Evolutionary conservation across 2,329 filamentous ascomycete genomes (phyloP).

Genomic region (Cladobotryum mycophilum): DNA sequence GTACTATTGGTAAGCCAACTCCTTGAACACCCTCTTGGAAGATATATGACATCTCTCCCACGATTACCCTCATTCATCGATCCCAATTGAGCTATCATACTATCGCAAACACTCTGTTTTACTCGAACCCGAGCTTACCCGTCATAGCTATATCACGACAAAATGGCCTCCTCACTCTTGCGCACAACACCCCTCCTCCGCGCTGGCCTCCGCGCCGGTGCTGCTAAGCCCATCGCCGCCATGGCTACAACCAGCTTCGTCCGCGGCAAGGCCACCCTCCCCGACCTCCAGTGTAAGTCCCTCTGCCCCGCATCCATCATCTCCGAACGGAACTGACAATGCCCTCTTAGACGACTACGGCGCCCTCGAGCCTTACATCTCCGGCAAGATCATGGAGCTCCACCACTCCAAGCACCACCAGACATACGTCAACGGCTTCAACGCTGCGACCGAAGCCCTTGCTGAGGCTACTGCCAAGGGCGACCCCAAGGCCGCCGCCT

Average conservation of each 20-base stretch:
- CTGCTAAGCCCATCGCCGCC: slow-evolving; percentile 55
- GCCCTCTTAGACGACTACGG: slow-evolving; percentile 78
- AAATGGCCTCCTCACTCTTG: slow-evolving; percentile 72
- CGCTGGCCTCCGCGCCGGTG: slow-evolving; percentile 62
- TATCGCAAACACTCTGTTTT: background rate
- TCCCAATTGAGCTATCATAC: slow-evolving; percentile 1
- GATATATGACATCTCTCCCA: background rate
- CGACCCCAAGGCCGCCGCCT: slow-evolving; percentile 45
- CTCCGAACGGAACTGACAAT: background rate
- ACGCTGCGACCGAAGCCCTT: slow-evolving; percentile 68
- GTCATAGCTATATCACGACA: slow-evolving; percentile 12
- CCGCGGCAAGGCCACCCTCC: slow-evolving; percentile 85
- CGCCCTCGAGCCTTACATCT: slow-evolving; percentile 80
- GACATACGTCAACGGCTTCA: slow-evolving; percentile 87
- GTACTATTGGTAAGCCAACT: background rate
- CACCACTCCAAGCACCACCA: slow-evolving; percentile 94
- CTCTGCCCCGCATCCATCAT: background rate
- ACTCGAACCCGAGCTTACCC: background rate
- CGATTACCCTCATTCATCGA: background rate
- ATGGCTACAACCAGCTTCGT: slow-evolving; percentile 70
- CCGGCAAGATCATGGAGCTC: slow-evolving; percentile 90
- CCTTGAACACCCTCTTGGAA: background rate
- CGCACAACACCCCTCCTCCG: slow-evolving; percentile 62
- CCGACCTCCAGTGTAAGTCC: slow-evolving; percentile 63
- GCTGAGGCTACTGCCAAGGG: slow-evolving; percentile 58